Base-by-base conservation (phyloP, 164 flowering plant species). In the Hamamelis virginiana region DNA sequence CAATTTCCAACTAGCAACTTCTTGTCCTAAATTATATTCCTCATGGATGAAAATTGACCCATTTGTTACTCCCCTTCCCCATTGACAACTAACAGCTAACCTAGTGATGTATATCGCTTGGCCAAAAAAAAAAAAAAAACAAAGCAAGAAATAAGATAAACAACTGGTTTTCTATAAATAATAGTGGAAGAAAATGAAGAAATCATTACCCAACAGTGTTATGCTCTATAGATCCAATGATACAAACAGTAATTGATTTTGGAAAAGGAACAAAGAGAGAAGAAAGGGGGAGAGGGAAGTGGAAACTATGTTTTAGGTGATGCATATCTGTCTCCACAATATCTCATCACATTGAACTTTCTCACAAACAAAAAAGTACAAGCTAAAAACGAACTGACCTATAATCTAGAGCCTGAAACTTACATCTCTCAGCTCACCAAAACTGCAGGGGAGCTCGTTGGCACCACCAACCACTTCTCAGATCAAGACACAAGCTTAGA, bases 371-470 rank as follows among this genome's bases (percentile, higher is more conserved):
- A 44, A 21, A 41, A 66, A 43, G 25, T 69, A 51, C n/a, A n/a
- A n/a, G n/a, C n/a, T n/a, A n/a, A n/a, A n/a, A 61, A 52, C 2
- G 12, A 22, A 47, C 64, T 71, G 21, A 8, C 25, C 46, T n/a
- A 33, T 14, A 6, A 27, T 62, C 57, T 55, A 59, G 28, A 67
- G 19, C 59, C 64, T 19, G 4, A 55, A 46, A 69, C 57, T 62
- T 69, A 44, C 67, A 64, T 59, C 68, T 51, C 74, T 69, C 65
- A 43, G 52, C 50, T 44, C 74, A 62, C 69, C 75, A 75, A 75
- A 48, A n/a, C 21, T 67, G 62, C 44, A 0, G 21, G 59, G 59
- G 59, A 64, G 64, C 59, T 57, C 61, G 0, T 19, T 9, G 11
- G 56, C 68, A 45, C 63, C 41, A 43, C 74, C 60, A 62, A 59